Conservation (phyloP, 2,329 filamentous ascomycete species). For the Aspergillus udagawae region DNA sequence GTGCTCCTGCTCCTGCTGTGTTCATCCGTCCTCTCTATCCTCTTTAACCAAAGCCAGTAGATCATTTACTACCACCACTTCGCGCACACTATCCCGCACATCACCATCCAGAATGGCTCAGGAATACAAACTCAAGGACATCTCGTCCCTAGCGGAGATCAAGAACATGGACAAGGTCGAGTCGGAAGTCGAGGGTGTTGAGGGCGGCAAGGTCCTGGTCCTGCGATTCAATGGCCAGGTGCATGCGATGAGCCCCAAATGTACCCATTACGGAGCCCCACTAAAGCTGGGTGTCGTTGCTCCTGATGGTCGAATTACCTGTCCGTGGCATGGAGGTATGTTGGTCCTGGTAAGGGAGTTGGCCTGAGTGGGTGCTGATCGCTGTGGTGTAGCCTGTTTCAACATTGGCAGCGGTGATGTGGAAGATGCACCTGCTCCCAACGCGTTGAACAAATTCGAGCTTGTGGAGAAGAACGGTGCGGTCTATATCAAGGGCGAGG, state of each 20-base stretch:
- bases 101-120: slow-evolving; percentile 30
- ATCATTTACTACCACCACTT: slow-evolving; percentile 7
- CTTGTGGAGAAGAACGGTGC: slow-evolving; percentile 75
- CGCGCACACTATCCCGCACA: slow-evolving; percentile 7
- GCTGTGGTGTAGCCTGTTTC: slow-evolving; percentile 72
- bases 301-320: slow-evolving; percentile 76
- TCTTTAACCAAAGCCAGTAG: background rate
- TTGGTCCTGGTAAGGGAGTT: slow-evolving; percentile 4
- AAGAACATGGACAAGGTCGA: slow-evolving; percentile 81
- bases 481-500: slow-evolving; percentile 79
- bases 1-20: slow-evolving; percentile 23
- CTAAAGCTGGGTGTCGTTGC: slow-evolving; percentile 81
- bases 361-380: slow-evolving; percentile 7
- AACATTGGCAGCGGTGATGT: slow-evolving; percentile 85
- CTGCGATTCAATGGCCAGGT: slow-evolving; percentile 72
- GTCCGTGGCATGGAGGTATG: slow-evolving; percentile 92
- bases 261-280: slow-evolving; percentile 88
- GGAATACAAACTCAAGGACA: slow-evolving; percentile 62
- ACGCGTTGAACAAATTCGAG: slow-evolving; percentile 79
- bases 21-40: slow-evolving; percentile 14
- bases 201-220: slow-evolving; percentile 80
- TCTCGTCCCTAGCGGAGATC: slow-evolving; percentile 65
- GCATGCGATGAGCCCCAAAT: slow-evolving; percentile 77
- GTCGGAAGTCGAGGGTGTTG: slow-evolving; percentile 83
- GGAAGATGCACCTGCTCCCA: slow-evolving; percentile 87